Percentiles rank a stretch among this genome's conserved stretches.
Conservation (phyloP, 2,329 filamentous ascomycete species). For the Pyricularia sp. region DNA sequence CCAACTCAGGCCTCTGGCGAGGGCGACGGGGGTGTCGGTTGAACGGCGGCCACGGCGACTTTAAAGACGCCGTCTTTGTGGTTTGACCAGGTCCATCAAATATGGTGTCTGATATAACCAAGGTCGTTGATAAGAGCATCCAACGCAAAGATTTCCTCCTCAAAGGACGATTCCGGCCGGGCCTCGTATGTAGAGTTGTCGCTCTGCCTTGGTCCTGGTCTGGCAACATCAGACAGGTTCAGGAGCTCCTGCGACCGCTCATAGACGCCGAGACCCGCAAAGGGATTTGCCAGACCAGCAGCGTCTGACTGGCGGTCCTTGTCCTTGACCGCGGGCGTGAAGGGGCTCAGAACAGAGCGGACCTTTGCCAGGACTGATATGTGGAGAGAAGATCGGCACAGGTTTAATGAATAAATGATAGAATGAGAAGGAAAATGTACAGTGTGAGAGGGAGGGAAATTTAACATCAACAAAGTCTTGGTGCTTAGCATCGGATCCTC, state of each 20-base stretch:
- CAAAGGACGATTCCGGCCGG: slow-evolving; percentile 14
- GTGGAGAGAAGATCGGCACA: neutral
- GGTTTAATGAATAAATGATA: neutral
- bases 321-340: slow-evolving; percentile 15
- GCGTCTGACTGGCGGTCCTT: neutral
- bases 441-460: neutral
- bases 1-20: slow-evolving; percentile 20
- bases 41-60: slow-evolving; percentile 22
- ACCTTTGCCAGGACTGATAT: slow-evolving; percentile 22
- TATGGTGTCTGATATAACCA: slow-evolving; percentile 14
- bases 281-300: slow-evolving; percentile 19
- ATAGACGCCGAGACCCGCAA: slow-evolving; percentile 23
- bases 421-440: neutral
- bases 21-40: slow-evolving; percentile 25
- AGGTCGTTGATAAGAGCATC: slow-evolving; percentile 20
- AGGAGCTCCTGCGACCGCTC: slow-evolving; percentile 28
- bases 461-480: slow-evolving; percentile 20
- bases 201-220: slow-evolving; percentile 8
- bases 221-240: slow-evolving; percentile 18
- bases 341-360: slow-evolving; percentile 18
- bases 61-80: slow-evolving; percentile 18
- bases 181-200: slow-evolving; percentile 20
- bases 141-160: slow-evolving; percentile 20
- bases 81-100: slow-evolving; percentile 22
- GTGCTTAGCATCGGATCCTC: slow-evolving; percentile 18